Evolutionary conservation across 2,329 filamentous ascomycete species (phyloP).

Genomic region (Alternaria metachromatica): DNA sequence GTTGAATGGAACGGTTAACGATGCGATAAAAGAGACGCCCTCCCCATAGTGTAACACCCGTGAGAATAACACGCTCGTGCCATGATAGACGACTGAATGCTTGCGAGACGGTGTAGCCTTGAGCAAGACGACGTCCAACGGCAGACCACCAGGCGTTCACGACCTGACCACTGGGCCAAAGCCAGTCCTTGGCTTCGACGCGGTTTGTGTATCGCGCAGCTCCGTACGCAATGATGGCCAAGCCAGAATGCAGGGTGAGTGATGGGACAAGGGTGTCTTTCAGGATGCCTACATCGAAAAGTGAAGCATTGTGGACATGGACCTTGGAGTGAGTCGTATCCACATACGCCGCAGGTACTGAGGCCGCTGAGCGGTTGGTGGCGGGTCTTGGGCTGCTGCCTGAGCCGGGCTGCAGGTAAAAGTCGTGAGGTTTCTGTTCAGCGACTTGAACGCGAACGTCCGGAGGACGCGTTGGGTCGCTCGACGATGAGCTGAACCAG

Average conservation of each 20-base stretch:
- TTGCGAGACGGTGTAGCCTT: conserved; percentile 54
- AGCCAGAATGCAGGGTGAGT: conserved; percentile 59
- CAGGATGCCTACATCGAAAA: conserved; percentile 58
- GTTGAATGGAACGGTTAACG: conserved; percentile 55
- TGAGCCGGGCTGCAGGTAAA: conserved; percentile 38
- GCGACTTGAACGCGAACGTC: conserved; percentile 42
- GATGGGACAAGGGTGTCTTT: conserved; percentile 63
- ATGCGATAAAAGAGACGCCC: conserved; percentile 63
- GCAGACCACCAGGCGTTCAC: conserved; percentile 68
- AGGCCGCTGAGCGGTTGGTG: background rate
- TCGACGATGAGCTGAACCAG: conserved; percentile 36
- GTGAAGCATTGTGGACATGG: conserved; percentile 38
- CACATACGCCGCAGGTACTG: conserved; percentile 15
- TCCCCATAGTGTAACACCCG: conserved; percentile 65
- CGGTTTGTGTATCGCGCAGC: conserved; percentile 60
- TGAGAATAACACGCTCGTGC: conserved; percentile 63
- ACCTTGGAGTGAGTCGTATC: conserved; percentile 43
- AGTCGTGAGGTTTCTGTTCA: conserved; percentile 41
- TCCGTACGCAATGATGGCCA: conserved; percentile 61
- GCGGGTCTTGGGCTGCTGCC: conserved; percentile 23
- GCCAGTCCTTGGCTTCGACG: conserved; percentile 67
- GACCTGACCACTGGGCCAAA: conserved; percentile 64
- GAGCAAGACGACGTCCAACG: conserved; percentile 59
- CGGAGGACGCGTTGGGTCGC: conserved; percentile 29
- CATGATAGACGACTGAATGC: conserved; percentile 59